Evolutionary conservation across 2,329 filamentous ascomycete genomes (phyloP), one percentile per base, ranked within the genome.

Genomic region (Pseudogymnoascus sp.): DNA sequence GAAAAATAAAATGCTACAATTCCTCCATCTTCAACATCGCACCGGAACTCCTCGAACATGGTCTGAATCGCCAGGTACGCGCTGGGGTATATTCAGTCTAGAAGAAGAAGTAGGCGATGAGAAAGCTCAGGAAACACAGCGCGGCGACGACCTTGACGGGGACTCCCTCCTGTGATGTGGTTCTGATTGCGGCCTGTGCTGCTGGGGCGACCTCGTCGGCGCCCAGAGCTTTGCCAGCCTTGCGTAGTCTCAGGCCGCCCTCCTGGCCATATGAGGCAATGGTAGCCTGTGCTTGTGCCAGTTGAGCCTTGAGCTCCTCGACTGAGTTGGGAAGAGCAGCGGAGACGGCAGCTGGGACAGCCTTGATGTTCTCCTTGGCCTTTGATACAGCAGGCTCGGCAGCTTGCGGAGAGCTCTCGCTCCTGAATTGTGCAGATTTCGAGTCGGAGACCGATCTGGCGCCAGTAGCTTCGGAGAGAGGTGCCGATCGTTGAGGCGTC

Each of bases 91-190:
- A 54, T 54, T 54, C 44, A 54, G 31, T 58, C 81, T 86, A 99
- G 76, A 99, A 99, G 80, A 99, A 92, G 75, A 97, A 84, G 77
- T 97, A 99, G 61, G 92, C 94, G 68, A 97, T 83, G 71, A 99
- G 76, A 78, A 99, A 99, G 79, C 90, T 92, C 66, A 96, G 70
- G 69, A 99, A 79, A 73, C 92, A 97, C 44, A 99, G 78, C 21
- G 85, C 79, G 21, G 94, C 93, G 47, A 90, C 90, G 65, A 93
- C 84, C 74, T 93, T 88, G 58, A 99, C 84, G 0, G 94, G 87
- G 3, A 99, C 93, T 21, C 94, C 93, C 68, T 92, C 68, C 17
- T 61, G 60, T 8, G 29, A 59, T 60, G 69, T 69, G 11, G 26
- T 41, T 31, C 29, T 29, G 26, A 70, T 85, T 71, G 78, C 80